Evolutionary conservation across 106 monocot species (phyloP), one percentile per base, ranked within the genome.

Genomic region (Narthecium ossifragum): DNA sequence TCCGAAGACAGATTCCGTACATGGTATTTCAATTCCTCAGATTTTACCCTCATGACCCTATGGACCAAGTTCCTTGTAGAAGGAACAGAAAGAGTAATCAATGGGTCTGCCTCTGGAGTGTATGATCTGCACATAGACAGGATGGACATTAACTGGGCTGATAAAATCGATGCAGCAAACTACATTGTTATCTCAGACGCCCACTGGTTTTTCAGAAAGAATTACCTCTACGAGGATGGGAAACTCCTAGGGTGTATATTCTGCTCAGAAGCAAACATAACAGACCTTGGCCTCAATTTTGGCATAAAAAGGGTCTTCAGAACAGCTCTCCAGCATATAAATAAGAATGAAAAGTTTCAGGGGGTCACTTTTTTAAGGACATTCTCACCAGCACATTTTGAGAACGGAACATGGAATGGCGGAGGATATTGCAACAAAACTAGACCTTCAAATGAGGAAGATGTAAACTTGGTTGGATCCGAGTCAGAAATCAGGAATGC

Each of bases 151-250:
- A 45, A 39, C 7, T 90, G 78, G 82, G 31, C 73, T 8, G 24
- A 51, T 0, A 49, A 79, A 48, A 63, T 90, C 15, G 60, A 51
- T 0, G 20, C 24, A 20, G 40, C 72, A 25, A 61, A 82, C 75
- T 71, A 73, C 32, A 12, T 69, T 8, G 56, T 90, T 51, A 33
- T 90, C 31, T 90, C 90, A 1, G 56, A 12, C 12, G 78, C 67
- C 1, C 78, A 82, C 34, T 90, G 90, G 90, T 85, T 79, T 63
- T 90, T 79, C 61, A 29, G 90, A 15, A 71, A 73, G 48, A 59
- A 31, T 41, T 79, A 82, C 47, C 49, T 90, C 0, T 53, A 85
- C 21, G 73, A 85, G 37, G 31, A 45, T 17, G 66, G 55, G 20
- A 64, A 62, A 9, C 61, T 68, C 14, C 57, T 75, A 1, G 85